Evolutionary conservation across 2,329 filamentous ascomycete genomes (phyloP).

Genomic region (Xylaria sp.): DNA sequence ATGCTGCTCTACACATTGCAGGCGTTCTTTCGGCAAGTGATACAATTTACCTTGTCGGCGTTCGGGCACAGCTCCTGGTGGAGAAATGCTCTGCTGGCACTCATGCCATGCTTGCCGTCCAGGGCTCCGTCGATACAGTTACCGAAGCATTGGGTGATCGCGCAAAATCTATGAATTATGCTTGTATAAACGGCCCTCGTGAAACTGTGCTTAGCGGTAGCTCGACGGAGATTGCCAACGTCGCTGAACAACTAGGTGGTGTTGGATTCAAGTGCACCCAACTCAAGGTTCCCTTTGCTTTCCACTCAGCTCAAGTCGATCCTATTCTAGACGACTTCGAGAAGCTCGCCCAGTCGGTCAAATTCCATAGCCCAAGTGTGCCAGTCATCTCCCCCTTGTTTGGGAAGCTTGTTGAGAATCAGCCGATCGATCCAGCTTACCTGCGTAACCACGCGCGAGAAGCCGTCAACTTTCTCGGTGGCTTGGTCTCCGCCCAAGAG

Average conservation of each 20-base stretch:
- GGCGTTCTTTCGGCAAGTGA: constrained; percentile 78
- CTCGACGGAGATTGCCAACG: constrained; percentile 55
- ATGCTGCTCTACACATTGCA: constrained; percentile 76
- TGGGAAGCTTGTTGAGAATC: constrained; percentile 68
- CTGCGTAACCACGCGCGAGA: constrained; percentile 73
- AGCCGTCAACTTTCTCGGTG: constrained; percentile 75
- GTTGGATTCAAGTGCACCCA: constrained; percentile 69
- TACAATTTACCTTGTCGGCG: constrained; percentile 77
- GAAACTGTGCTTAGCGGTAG: constrained; percentile 77
- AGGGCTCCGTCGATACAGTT: constrained; percentile 63
- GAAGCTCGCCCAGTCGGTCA: constrained; percentile 62
- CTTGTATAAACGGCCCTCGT: constrained; percentile 80
- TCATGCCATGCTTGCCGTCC: constrained; percentile 68
- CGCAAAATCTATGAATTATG: constrained; percentile 59
- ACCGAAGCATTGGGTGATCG: constrained; percentile 61
- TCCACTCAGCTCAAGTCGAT: constrained; percentile 74
- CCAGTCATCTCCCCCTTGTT: constrained; percentile 76
- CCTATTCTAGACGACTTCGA: constrained; percentile 71
- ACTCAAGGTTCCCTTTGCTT: constrained; percentile 74
- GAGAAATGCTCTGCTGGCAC: constrained; percentile 73
- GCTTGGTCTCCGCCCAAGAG: constrained; percentile 68
- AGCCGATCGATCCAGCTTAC: constrained; percentile 70
- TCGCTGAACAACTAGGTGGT: constrained; percentile 56
- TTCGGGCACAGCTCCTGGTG: constrained; percentile 72
- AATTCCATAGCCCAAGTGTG: constrained; percentile 66